Evolutionary conservation across 1,284 basidiomycete species (phyloP), one percentile per base, ranked within the genome.

Genomic region (Puccinia polysora): DNA sequence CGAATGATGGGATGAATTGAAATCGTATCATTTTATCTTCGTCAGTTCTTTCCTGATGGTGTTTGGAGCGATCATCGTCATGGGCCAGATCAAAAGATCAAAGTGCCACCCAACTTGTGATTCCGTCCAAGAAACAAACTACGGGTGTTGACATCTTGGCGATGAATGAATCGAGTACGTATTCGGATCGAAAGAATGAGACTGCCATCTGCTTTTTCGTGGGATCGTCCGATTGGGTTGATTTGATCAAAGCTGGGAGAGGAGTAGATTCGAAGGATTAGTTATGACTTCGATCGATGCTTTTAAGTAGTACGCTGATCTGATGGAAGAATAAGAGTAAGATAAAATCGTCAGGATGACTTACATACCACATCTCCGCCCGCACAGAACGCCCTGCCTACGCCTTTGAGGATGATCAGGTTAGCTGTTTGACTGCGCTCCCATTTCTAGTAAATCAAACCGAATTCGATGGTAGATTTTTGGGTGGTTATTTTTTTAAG

Each of bases 131-230:
- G 74, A 98, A 82, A 55, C 87, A 87, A 47, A 98, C 85, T 80
- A 97, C 96, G 12, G 91, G 89, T 80, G 94, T 94, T 38, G 84
- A 84, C 65, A 92, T 81, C 0, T 86, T 84, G 4, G 91, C 89
- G 68, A 98, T 82, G 65, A 86, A 82, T 80, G 89, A 91, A 82
- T 97, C 91, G 77, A 95, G 82, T 79, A 91, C 88, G 79, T 96
- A 97, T 88, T 99, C 96, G 78, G 86, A 84, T 80, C 88, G 87
- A 84, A 99, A 98, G 82, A 93, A 98, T 20, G 87, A 83, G 69
- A 91, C 82, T 12, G 91, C 89, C 55, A 83, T 80, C 4, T 83
- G 80, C 69, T 86, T 74, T 36, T 55, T 76, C 47, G 53, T 62
- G 55, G 49, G 73, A 40, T 72, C 77, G 74, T 73, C 72, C 10